Evolutionary conservation across 2,329 filamentous ascomycete genomes (phyloP), one percentile per base, ranked within the genome.

Genomic region (Epichloe sylvatica): DNA sequence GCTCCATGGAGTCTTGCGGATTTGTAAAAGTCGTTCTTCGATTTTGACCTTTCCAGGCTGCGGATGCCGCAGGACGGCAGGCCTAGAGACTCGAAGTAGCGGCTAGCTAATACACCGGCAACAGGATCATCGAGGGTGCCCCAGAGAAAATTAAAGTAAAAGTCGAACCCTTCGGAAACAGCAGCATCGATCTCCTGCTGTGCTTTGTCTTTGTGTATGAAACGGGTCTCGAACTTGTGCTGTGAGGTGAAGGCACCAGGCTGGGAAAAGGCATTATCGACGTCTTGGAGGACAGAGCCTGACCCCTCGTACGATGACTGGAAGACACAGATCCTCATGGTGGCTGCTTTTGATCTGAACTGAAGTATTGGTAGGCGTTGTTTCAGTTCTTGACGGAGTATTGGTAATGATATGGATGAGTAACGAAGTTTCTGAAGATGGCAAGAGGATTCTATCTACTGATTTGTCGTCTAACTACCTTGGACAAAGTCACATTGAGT

Each of bases 81-180:
- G 5, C 38, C 38, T 2, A 41, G 25, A 23, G 46, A 47, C 23
- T 47, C 46, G 3, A 47, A 19, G n/a, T 47, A 47, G 13, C 38
- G 25, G 46, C 11, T 41, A 4, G 37, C 46, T 4, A 13, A 5
- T 3, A 23, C 4, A 4, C 46, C 46, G 2, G 46, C 46, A 17
- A 47, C 25, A 3, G n/a, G n/a, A 30, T 47, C 46, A 17, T 47
- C 38, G 6, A 8, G 38, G 11, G 30, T 21, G 12, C 46, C 38
- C 46, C 46, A 47, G 34, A 47, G 37, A 11, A 47, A 36, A 30
- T 42, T 47, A n/a, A 41, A 35, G 38, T 47, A 47, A 25, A 47
- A 41, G 39, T 48, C 46, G 8, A 43, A 48, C 9, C 39, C 39
- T 34, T 48, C 39, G 34, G 46, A 39, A 15, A 42, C 39, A 3